phyloP scores from a whole-genome alignment of 2,329 filamentous ascomycete species.

The Hypoxylon sp. region DNA sequence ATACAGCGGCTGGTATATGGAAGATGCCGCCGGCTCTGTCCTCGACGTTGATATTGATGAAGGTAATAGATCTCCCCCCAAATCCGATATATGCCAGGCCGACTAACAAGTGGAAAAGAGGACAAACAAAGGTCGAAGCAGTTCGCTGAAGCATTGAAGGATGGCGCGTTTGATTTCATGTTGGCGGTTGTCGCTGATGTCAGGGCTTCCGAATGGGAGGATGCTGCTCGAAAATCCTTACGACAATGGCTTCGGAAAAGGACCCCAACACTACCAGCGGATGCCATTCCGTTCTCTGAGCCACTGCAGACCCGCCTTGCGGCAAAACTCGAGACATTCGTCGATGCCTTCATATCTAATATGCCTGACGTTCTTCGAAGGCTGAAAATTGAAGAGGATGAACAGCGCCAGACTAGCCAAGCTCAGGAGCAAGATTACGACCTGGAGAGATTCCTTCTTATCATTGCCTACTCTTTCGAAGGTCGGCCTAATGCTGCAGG shows the following conservation, averaged over 20 bases:
- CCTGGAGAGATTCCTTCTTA: slow-evolving; percentile 90
- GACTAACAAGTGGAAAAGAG: slow-evolving; percentile 65
- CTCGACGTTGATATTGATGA: slow-evolving; percentile 75
- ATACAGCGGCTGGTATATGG: slow-evolving; percentile 90
- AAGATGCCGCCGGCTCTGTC: slow-evolving; percentile 73
- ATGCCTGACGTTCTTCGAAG: slow-evolving; percentile 92
- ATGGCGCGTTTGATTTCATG: slow-evolving; percentile 93
- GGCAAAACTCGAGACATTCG: slow-evolving; percentile 86
- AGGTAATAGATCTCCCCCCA: slow-evolving; percentile 56
- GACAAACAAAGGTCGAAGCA: slow-evolving; percentile 78
- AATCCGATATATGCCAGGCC: slow-evolving; percentile 36
- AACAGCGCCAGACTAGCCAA: slow-evolving; percentile 80
- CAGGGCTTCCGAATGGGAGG: slow-evolving; percentile 85
- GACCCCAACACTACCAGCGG: slow-evolving; percentile 76
- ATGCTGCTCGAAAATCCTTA: slow-evolving; percentile 86
- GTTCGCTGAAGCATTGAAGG: slow-evolving; percentile 83
- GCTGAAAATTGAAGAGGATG: slow-evolving; percentile 89
- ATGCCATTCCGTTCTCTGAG: slow-evolving; percentile 77
- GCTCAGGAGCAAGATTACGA: slow-evolving; percentile 77
- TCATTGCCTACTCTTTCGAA: slow-evolving; percentile 93
- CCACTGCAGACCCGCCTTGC: slow-evolving; percentile 82
- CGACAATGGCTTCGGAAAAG: slow-evolving; percentile 87
- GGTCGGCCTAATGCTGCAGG: slow-evolving; percentile 85
- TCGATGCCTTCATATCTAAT: slow-evolving; percentile 94
- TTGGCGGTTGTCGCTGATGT: slow-evolving; percentile 87